Conservation (phyloP, 2,329 filamentous ascomycete genomes). For the Neofusicoccum umdonicola region DNA sequence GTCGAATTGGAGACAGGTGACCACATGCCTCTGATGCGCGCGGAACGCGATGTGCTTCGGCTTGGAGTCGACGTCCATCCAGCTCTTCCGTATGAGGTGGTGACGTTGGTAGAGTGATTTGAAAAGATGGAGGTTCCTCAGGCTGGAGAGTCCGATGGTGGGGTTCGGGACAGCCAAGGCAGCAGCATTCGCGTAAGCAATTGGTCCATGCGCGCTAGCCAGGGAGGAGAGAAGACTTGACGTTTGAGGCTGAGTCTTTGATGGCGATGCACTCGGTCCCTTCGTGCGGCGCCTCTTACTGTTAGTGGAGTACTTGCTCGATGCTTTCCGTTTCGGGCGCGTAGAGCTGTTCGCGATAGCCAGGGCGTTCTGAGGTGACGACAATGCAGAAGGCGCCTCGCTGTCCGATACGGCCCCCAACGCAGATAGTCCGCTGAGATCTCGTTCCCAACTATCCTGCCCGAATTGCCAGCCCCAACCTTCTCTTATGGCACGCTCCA, state of each 20-base stretch:
- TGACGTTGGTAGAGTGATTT: slow-evolving; percentile 95
- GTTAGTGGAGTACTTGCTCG: slow-evolving; percentile 35
- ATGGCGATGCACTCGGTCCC: slow-evolving; percentile 45
- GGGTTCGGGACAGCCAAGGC: slow-evolving; percentile 78
- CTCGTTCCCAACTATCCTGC: slow-evolving; percentile 71
- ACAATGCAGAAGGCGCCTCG: slow-evolving; percentile 28
- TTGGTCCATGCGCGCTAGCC: slow-evolving; percentile 71
- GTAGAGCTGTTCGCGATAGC: slow-evolving; percentile 21
- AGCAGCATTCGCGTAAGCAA: slow-evolving; percentile 84
- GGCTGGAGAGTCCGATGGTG: slow-evolving; percentile 70
- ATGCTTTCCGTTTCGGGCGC: slow-evolving; percentile 41
- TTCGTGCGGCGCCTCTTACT: slow-evolving; percentile 58
- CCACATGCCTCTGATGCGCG: slow-evolving; percentile 94
- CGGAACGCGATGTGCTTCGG: slow-evolving; percentile 92
- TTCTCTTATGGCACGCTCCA: slow-evolving; percentile 80
- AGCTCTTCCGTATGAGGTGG: slow-evolving; percentile 83
- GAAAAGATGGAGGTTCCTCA: slow-evolving; percentile 86
- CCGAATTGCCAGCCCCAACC: slow-evolving; percentile 98
- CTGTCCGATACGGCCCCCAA: slow-evolving; percentile 37
- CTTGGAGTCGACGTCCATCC: slow-evolving; percentile 80
- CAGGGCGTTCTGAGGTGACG: slow-evolving; percentile 17
- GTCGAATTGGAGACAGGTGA: slow-evolving; percentile 96
- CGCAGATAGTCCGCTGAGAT: slow-evolving; percentile 63
- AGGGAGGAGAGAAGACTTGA: slow-evolving; percentile 48
- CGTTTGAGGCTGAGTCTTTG: slow-evolving; percentile 37